A percentile compares a stretch with the other conserved stretches of the same genome.
Evolutionary conservation across 2,329 filamentous ascomycete genomes (phyloP).

Genomic region (Cladosporium cucumerinum): DNA sequence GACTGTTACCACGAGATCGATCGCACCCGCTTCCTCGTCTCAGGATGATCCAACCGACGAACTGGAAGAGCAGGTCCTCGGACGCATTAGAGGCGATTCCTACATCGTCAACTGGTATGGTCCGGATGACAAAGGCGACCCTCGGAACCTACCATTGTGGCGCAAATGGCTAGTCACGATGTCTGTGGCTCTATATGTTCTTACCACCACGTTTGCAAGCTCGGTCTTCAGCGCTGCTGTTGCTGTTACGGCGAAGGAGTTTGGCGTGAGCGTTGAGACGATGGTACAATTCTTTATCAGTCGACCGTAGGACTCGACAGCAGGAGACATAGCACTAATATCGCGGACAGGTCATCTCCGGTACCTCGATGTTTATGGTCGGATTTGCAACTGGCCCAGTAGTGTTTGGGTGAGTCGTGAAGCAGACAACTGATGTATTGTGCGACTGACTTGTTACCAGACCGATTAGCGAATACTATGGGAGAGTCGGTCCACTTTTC

Average conservation of each 20-base stretch:
- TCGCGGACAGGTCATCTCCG: not conserved
- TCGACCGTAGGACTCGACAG: no score
- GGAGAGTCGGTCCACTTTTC: not conserved
- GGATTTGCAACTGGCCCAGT: not conserved
- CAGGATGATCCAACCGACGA: not conserved
- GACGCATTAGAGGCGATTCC: slow-evolving; percentile 25
- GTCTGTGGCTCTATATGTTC: not conserved
- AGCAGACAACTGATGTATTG: not conserved
- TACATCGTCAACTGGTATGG: slow-evolving; percentile 21
- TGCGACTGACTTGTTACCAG: not conserved
- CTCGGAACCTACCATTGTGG: slow-evolving; percentile 24
- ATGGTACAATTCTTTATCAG: not conserved
- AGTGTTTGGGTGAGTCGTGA: not conserved
- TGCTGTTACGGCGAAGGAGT: slow-evolving; percentile 39
- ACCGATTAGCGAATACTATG: not conserved
- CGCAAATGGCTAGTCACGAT: not conserved
- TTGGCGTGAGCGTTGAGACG: slow-evolving; percentile 35
- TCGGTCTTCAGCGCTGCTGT: slow-evolving; percentile 47
- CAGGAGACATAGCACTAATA: no score
- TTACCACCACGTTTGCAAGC: slow-evolving; percentile 44
- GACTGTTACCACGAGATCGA: no score
- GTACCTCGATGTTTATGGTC: not conserved
- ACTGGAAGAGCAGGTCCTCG: not conserved
- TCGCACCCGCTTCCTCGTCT: not conserved
- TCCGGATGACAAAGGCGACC: slow-evolving; percentile 24